A percentile compares a stretch with the other conserved stretches of the same genome.
phyloP scores from a whole-genome alignment of 805 yeast genomes.

The Candida maltosa region DNA sequence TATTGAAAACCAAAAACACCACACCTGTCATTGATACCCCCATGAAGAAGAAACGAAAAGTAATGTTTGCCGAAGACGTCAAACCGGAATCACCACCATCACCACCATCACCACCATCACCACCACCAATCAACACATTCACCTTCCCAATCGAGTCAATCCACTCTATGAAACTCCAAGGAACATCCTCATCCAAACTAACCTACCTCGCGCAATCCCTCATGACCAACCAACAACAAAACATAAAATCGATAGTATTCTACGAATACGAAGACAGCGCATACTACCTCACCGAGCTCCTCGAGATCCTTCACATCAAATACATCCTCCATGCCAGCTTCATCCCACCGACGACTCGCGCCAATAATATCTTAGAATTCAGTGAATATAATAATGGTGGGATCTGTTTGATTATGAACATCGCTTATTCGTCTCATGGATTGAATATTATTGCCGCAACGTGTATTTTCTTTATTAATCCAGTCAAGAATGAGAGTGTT shows the following conservation, averaged over 20 bases:
- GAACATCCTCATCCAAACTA: constrained; percentile 63
- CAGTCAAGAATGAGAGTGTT: constrained; percentile 65
- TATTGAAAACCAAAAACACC: no score
- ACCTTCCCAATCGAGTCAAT: no score
- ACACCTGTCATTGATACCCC: no score
- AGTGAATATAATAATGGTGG: constrained; percentile 44
- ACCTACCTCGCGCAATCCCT: constrained; percentile 56
- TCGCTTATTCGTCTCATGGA: constrained; percentile 67
- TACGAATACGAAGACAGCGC: constrained; percentile 74
- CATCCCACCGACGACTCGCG: constrained; percentile 47
- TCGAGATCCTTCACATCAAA: constrained; percentile 58
- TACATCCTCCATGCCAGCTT: constrained; percentile 66
- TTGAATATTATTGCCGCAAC: constrained; percentile 67
- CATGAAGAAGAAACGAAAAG: no score
- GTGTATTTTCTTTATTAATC: constrained; percentile 65
- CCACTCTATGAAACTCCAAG: constrained; percentile 36
- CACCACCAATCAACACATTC: no score
- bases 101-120: neutral
- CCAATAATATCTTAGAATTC: constrained; percentile 51
- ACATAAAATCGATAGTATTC: constrained; percentile 57
- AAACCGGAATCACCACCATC: neutral
- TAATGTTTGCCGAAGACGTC: neutral
- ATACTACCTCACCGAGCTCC: constrained; percentile 59
- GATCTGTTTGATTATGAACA: constrained; percentile 60
- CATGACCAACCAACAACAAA: constrained; percentile 46